Evolutionary conservation across 495 filamentous ascomycete genomes (phyloP).

Genomic region (Penicillium cataractarum): DNA sequence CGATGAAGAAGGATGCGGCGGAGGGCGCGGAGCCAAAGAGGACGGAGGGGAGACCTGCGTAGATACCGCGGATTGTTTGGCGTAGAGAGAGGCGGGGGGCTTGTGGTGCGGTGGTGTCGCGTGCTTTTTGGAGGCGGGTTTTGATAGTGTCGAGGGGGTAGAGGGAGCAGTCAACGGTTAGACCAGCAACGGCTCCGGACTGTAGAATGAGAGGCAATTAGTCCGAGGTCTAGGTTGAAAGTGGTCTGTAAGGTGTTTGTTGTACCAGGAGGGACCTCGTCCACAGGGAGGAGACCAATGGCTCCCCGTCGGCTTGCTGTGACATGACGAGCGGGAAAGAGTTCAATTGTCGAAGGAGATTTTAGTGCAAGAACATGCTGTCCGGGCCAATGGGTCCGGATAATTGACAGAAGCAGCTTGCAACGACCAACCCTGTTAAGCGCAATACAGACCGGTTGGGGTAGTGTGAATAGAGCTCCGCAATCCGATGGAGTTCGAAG

Average conservation of each 20-base stretch:
- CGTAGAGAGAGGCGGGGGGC: constrained; percentile 40
- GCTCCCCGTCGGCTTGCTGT: constrained; percentile 36
- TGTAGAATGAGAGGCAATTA: constrained; percentile 41
- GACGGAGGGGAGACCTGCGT: constrained; percentile 68
- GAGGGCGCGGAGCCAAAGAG: constrained; percentile 83
- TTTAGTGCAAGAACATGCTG: constrained; percentile 23
- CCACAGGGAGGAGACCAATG: constrained; percentile 49
- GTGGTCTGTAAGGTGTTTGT: not conserved
- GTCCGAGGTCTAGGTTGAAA: not conserved
- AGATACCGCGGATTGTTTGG: constrained; percentile 70
- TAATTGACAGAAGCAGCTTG: constrained; percentile 2
- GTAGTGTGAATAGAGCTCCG: constrained; percentile 28
- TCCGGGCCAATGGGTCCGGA: not conserved
- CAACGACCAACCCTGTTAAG: not conserved
- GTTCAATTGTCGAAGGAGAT: not conserved
- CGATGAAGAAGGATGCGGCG: constrained; percentile 98
- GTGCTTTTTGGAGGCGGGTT: constrained; percentile 86
- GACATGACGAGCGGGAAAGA: constrained; percentile 30
- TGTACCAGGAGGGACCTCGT: constrained; percentile 50
- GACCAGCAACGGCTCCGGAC: constrained; percentile 78
- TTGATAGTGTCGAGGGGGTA: constrained; percentile 93
- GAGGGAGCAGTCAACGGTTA: constrained; percentile 87
- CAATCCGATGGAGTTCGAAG: constrained; percentile 22
- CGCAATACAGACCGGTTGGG: constrained; percentile 5
- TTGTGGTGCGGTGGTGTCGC: constrained; percentile 70